Percentiles rank a stretch among this genome's conserved stretches.
Conservation (phyloP, 805 yeast species). For the Maudiozyma bulderi region DNA sequence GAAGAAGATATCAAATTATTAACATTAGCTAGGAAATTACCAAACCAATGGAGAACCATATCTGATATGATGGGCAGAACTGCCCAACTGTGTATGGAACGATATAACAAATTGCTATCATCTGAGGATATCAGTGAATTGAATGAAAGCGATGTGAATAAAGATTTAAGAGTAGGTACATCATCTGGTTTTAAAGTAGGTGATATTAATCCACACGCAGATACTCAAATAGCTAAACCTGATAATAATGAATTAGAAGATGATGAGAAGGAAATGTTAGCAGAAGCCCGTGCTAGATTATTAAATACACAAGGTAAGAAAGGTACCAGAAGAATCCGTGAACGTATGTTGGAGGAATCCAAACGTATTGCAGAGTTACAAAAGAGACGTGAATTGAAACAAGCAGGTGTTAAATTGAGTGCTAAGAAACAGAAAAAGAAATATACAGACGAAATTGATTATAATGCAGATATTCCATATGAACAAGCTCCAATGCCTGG, state of each 20-base stretch:
- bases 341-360: slow-evolving; percentile 71
- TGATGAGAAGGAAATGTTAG: slow-evolving; percentile 82
- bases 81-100: slow-evolving; percentile 74
- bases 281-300: slow-evolving; percentile 88
- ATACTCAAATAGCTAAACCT: slow-evolving; percentile 71
- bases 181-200: slow-evolving; percentile 34
- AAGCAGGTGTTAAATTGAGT: slow-evolving; percentile 56
- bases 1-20: slow-evolving; percentile 70
- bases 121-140: slow-evolving; percentile 32
- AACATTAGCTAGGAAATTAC: slow-evolving; percentile 56
- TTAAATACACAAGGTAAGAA: slow-evolving; percentile 92
- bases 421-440: slow-evolving; percentile 43
- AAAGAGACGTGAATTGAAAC: slow-evolving; percentile 70
- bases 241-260: slow-evolving; percentile 74
- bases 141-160: slow-evolving; percentile 4
- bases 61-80: slow-evolving; percentile 74
- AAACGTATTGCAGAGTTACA: slow-evolving; percentile 66
- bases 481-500: slow-evolving; percentile 65
- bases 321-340: slow-evolving; percentile 83
- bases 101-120: slow-evolving; percentile 54
- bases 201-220: slow-evolving; percentile 61
- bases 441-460: slow-evolving; percentile 58
- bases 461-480: slow-evolving; percentile 73
- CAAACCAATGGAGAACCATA: slow-evolving; percentile 94
- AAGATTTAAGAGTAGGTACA: slow-evolving; percentile 31